Percentiles rank a stretch among this genome's conserved stretches.
Evolutionary conservation across 306 rosid species (phyloP).

Genomic region (Cucurbita ficifolia): DNA sequence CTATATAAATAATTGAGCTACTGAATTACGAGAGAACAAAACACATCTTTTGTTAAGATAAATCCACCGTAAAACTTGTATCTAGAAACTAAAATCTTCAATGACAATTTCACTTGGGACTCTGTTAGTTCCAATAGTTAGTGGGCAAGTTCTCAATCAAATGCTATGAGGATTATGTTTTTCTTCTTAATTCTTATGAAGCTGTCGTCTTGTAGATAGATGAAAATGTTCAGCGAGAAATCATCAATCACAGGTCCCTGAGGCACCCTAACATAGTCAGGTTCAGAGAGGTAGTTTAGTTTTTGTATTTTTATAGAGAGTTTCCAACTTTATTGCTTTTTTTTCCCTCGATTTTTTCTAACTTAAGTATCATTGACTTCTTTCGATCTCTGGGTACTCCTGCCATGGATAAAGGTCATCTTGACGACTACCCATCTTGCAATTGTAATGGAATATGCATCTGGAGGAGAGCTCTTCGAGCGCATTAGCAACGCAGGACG

Average conservation of each 20-base stretch:
- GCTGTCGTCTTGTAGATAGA: slow-evolving; percentile 50
- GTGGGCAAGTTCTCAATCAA: not conserved
- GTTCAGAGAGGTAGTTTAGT: slow-evolving; percentile 52
- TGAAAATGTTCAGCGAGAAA: slow-evolving; percentile 84
- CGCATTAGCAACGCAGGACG: slow-evolving; percentile 65
- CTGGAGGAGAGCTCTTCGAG: slow-evolving; percentile 86
- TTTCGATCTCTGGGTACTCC: not conserved
- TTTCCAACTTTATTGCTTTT: not conserved
- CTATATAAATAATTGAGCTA: not conserved
- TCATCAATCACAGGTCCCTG: slow-evolving; percentile 80
- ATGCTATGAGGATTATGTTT: not conserved
- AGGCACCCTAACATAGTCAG: slow-evolving; percentile 85
- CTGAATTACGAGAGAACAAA: not conserved
- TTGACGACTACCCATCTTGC: slow-evolving; percentile 92
- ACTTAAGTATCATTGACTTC: not conserved
- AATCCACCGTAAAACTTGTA: not conserved
- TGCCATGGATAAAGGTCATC: slow-evolving; percentile 32
- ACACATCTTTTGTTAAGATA: not conserved
- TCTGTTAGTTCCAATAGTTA: not conserved
- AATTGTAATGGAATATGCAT: slow-evolving; percentile 90
- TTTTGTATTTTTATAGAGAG: not conserved
- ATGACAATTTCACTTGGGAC: not conserved
- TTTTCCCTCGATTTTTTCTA: not conserved
- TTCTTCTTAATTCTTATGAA: slow-evolving; percentile 8
- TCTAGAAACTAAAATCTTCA: not conserved